Evolutionary conservation across 345 rosid genomes (phyloP), one percentile per base, ranked within the genome.

Genomic region (Eucalyptus sideroxylon): DNA sequence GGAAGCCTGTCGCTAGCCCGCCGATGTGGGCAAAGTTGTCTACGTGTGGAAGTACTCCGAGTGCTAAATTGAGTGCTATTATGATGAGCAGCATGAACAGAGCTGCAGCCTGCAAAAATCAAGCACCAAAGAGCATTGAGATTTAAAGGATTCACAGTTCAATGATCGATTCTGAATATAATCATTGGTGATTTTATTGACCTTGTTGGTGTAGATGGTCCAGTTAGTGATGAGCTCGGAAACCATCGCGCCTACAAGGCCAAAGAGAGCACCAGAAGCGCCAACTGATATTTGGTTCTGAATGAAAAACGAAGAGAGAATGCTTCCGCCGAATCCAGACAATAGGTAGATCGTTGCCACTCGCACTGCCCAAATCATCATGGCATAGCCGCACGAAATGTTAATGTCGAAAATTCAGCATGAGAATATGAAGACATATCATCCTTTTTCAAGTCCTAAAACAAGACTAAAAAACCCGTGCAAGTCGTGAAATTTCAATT

Each of bases 241-340:
- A 10, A 98, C 94, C 99, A 97, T 97, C 23, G 98, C 98, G 55
- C 99, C 99, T 51, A 98, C 96, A 69, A 98, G 97, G 77, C 99
- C 99, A 88, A 97, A 98, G 82, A 97, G 96, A 86, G 99, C 98
- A 85, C 98, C 99, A 51, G 99, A 97, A 45, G 99, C 98, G 88
- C 99, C 99, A 44, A 96, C 99, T 37, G 98, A 97, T 91, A 96
- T 95, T 91, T 87, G 89, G 83, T 83, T 90, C 67, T 88, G 92
- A 77, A 95, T 93, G 91, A 98, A 98, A 37, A 98, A 94, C 16
- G 97, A 90, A 4, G 99, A 96, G 59, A 97, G 91, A 65, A 98
- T 72, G 92, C 99, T 94, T 77, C 99, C 99, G 67, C 98, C 98
- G 45, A 98, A 87, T 91, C 99, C 99, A 3, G 99, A 94, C 87